phyloP scores from a whole-genome alignment of 768 basidiomycete species.

The Leucocoprinus birnbaumii region DNA sequence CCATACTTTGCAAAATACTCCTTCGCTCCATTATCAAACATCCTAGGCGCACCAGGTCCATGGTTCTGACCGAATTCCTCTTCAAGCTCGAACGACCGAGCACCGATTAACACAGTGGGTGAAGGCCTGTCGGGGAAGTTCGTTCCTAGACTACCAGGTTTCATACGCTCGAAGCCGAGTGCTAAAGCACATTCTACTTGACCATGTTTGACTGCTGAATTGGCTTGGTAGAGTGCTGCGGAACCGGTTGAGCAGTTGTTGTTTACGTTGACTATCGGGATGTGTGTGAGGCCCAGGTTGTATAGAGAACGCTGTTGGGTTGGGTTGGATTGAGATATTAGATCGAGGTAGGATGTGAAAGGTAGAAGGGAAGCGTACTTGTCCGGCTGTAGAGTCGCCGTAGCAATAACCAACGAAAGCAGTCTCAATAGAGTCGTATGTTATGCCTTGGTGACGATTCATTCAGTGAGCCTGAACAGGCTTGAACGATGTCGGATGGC shows the following conservation, averaged over 20 bases:
- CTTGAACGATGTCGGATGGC: too few relatives aligned
- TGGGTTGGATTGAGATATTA: background rate
- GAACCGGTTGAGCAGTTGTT: slow-evolving; percentile 87
- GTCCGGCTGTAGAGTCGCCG: slow-evolving; percentile 77
- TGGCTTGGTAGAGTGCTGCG: slow-evolving; percentile 73
- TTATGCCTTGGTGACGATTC: slow-evolving; percentile 54
- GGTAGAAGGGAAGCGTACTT: slow-evolving; percentile 36
- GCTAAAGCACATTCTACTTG: slow-evolving; percentile 75
- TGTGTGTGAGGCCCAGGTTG: slow-evolving; percentile 78
- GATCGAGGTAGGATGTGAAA: background rate
- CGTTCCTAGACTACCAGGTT: slow-evolving; percentile 66
- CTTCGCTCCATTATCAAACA: slow-evolving; percentile 73
- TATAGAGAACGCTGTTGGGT: slow-evolving; percentile 65
- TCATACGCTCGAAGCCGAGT: slow-evolving; percentile 86
- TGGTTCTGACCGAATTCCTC: slow-evolving; percentile 53
- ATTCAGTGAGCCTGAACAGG: background rate
- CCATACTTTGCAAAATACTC: slow-evolving; percentile 81
- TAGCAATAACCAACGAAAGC: slow-evolving; percentile 80
- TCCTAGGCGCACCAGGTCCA: slow-evolving; percentile 67
- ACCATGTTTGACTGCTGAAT: slow-evolving; percentile 66
- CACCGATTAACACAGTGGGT: slow-evolving; percentile 45
- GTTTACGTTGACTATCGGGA: slow-evolving; percentile 85
- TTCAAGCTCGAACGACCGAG: slow-evolving; percentile 49
- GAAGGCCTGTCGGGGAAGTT: slow-evolving; percentile 55
- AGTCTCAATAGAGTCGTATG: slow-evolving; percentile 70